Evolutionary conservation across 352 stramenopile genomes (phyloP).

Genomic region (Phytopythium helicoides): DNA sequence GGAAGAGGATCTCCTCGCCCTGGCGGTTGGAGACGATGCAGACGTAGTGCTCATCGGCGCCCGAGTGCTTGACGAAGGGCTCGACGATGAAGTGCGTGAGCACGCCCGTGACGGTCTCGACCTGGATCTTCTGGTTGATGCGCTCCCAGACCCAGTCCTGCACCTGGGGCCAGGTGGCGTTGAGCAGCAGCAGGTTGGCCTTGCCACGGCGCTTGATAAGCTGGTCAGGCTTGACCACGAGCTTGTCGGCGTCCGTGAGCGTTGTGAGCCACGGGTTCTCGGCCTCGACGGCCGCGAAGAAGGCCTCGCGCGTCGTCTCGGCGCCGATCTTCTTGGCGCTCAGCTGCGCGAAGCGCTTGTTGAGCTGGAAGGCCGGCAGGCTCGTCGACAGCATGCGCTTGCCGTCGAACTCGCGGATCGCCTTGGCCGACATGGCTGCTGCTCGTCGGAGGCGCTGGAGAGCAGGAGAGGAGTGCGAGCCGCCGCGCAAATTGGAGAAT

Average conservation of each 20-base stretch:
- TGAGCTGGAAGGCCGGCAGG: constrained; percentile 74
- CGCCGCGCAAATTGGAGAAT: constrained; percentile 48
- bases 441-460: constrained; percentile 4
- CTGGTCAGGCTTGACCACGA: constrained; percentile 98
- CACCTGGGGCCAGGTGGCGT: constrained; percentile 91
- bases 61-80: constrained; percentile 93
- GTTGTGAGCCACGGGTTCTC: constrained; percentile 82
- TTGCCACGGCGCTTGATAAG: constrained; percentile 97
- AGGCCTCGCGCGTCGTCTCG: constrained; percentile 41
- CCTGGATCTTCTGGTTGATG: constrained; percentile 91
- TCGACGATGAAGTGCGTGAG: constrained; percentile 98
- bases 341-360: constrained; percentile 77
- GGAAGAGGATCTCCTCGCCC: constrained; percentile 96
- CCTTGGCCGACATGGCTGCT: constrained; percentile 91
- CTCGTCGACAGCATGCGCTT: constrained; percentile 91
- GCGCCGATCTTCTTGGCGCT: constrained; percentile 39
- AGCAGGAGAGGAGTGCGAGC: constrained; percentile 11
- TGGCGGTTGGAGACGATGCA: constrained; percentile 94
- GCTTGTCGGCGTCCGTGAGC: constrained; percentile 61
- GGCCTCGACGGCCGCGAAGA: constrained; percentile 67
- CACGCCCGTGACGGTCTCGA: constrained; percentile 89
- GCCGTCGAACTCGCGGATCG: constrained; percentile 95
- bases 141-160: constrained; percentile 93
- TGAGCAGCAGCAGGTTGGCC: constrained; percentile 93
- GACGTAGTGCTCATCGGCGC: constrained; percentile 96